Percentiles rank a stretch among this genome's conserved stretches.
These are phyloP conservation scores for Zasmidium citrigriseum DNA, from an alignment of 2,329 filamentous ascomycete genomes.

Conservation along the genomic window DNA sequence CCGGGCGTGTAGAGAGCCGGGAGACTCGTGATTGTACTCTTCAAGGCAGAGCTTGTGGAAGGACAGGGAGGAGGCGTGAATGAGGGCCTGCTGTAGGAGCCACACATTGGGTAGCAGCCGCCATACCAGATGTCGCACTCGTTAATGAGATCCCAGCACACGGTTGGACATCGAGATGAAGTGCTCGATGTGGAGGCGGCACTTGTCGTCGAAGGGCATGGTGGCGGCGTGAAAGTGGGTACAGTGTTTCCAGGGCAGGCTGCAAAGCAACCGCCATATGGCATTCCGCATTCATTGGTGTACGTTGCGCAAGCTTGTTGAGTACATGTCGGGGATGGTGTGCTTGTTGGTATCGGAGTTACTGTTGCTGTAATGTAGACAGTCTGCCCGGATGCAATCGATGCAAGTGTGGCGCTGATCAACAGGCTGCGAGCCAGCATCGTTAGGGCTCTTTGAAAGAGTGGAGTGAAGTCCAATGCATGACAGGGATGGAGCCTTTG, in stretches of 20 bases:
- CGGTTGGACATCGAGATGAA: neutral
- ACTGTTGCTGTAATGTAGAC: neutral
- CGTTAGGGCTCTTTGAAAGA: neutral
- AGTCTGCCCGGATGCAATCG: neutral
- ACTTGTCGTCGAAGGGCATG: neutral
- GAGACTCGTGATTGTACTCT: neutral
- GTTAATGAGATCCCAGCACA: slow-evolving; percentile 6
- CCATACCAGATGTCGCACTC: slow-evolving; percentile 4
- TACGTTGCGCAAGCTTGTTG: neutral
- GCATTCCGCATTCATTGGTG: slow-evolving; percentile 1
- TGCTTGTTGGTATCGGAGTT: neutral
- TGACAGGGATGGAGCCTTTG: neutral
- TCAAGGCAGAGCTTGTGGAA: neutral
- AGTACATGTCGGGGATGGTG: neutral
- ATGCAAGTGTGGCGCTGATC: neutral
- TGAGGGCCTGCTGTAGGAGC: neutral
- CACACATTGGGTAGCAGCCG: slow-evolving; percentile 6
- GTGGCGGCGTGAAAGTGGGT: neutral
- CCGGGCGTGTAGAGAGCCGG: too few species aligned
- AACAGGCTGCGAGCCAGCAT: neutral
- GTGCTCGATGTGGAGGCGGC: neutral
- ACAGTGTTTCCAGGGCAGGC: neutral
- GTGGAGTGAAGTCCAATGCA: neutral
- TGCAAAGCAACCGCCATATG: neutral
- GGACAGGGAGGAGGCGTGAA: slow-evolving; percentile 7